Evolutionary conservation across 305 asterid species (phyloP), one percentile per base, ranked within the genome.

Genomic region (Solanum hybrid): DNA sequence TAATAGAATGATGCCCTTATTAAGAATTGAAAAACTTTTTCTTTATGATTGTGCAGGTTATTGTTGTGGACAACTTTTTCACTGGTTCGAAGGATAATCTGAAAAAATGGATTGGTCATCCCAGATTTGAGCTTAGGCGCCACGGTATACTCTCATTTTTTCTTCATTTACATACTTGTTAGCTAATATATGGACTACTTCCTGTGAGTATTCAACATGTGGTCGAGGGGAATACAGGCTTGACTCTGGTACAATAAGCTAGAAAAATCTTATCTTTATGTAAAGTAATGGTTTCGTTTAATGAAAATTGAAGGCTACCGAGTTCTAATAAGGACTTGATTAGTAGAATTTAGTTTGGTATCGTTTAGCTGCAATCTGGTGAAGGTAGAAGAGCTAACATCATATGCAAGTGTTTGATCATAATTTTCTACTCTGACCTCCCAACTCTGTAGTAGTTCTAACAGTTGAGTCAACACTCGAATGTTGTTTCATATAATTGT

Each of bases 91-190:
- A 88, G 87, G 90, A 88, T 69, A 88, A 80, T 71, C 90, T 80
- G 37, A 88, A 35, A 31, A 80, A 22, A 27, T 88, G 90, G 90
- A 80, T 88, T 2, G 90, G 90, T 88, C 90, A 88, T 88, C 88
- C 90, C 26, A 24, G 90, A 88, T 88, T 88, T 27, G 90, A 88
- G 90, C 90, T 88, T 78, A 88, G 13, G 34, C 90, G 90, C 36
- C 90, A 88, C 71, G 90, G 90, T 80, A 88, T 73, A 37, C 75
- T 35, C 82, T 45, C 76, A 29, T 88, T 17, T 78, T 76, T 79
- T 2, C 37, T 13, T 40, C 14, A 66, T 69, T 82, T 15, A 9
- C n/a, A 36, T 51, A 24, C 42, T 71, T 78, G 19, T 35, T 40
- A 71, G 35, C 17, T 14, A 40, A 82, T 27, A 17, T 17, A 26